Evolutionary conservation across 129 eudicot genomes (phyloP).

Genomic region (Apium graveolens): DNA sequence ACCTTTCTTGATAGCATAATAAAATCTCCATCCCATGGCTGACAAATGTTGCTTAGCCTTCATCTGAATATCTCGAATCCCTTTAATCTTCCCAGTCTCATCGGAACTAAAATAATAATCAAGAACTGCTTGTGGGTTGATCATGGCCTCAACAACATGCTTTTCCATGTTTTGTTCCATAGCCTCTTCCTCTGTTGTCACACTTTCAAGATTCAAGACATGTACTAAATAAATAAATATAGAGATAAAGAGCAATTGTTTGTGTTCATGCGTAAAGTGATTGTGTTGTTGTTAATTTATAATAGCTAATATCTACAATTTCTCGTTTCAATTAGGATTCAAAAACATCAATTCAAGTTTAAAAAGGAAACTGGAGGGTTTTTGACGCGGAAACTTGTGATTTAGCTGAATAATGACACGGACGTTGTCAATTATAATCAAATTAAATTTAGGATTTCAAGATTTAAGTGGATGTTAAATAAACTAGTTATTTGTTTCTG

Average conservation of each 20-base stretch:
- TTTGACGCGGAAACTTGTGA: too few relatives aligned
- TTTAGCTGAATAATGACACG: too few relatives aligned
- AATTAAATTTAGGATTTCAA: too few relatives aligned
- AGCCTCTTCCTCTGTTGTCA: neutral
- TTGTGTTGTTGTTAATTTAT: neutral
- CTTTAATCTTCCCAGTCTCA: neutral
- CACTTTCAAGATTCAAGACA: neutral
- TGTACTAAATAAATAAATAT: neutral
- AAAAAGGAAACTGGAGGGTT: neutral
- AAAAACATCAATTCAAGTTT: neutral
- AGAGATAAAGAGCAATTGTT: neutral
- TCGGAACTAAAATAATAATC: neutral
- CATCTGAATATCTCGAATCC: neutral
- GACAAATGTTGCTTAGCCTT: slow-evolving; percentile 6
- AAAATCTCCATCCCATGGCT: neutral
- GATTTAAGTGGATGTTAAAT: too few relatives aligned
- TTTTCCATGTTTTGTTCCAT: neutral
- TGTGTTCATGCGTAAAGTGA: neutral
- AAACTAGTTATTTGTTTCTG: too few relatives aligned
- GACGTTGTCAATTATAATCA: too few relatives aligned
- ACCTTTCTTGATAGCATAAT: neutral
- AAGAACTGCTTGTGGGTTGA: neutral
- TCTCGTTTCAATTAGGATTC: neutral
- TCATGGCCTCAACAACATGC: neutral
- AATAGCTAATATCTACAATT: neutral